These are phyloP conservation scores for Torulaspora gathmanii DNA, from an alignment of 805 yeast species.

Conservation along the genomic window DNA sequence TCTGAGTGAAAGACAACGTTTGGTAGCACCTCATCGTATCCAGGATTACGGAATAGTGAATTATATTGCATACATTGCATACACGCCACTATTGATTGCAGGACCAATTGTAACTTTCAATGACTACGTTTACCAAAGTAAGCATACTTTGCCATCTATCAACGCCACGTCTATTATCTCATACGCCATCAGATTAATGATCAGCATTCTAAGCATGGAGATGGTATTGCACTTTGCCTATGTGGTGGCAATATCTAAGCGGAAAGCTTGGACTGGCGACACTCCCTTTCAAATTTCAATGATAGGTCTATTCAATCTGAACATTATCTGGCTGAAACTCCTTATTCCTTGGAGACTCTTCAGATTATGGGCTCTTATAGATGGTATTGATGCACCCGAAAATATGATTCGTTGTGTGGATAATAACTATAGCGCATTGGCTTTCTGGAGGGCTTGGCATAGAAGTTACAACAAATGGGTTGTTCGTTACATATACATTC, in stretches of 20 bases:
- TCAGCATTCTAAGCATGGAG: constrained; percentile 86
- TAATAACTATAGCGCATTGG: constrained; percentile 84
- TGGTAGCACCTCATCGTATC: constrained; percentile 57
- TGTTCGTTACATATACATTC: constrained; percentile 80
- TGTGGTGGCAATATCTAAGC: constrained; percentile 87
- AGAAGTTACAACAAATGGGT: constrained; percentile 90
- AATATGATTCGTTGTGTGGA: constrained; percentile 96
- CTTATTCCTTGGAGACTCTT: constrained; percentile 95
- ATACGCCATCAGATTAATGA: constrained; percentile 62
- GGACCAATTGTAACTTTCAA: constrained; percentile 94
- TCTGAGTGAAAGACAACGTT: constrained; percentile 58
- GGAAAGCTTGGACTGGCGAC: constrained; percentile 84
- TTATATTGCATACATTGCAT: constrained; percentile 70
- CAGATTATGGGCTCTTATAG: constrained; percentile 88
- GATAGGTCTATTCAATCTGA: constrained; percentile 88
- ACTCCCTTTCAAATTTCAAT: constrained; percentile 90
- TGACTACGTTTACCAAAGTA: constrained; percentile 76
- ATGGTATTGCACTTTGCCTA: constrained; percentile 79
- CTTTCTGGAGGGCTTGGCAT: constrained; percentile 99
- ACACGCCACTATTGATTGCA: constrained; percentile 87
- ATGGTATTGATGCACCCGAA: constrained; percentile 94
- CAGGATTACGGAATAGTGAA: constrained; percentile 58
- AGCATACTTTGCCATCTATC: constrained; percentile 56
- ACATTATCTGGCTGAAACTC: constrained; percentile 87
- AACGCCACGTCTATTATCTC: constrained; percentile 46